Evolutionary conservation across 192 early-diverging fungal species (phyloP).

Genomic region (Pilaira anomala): DNA sequence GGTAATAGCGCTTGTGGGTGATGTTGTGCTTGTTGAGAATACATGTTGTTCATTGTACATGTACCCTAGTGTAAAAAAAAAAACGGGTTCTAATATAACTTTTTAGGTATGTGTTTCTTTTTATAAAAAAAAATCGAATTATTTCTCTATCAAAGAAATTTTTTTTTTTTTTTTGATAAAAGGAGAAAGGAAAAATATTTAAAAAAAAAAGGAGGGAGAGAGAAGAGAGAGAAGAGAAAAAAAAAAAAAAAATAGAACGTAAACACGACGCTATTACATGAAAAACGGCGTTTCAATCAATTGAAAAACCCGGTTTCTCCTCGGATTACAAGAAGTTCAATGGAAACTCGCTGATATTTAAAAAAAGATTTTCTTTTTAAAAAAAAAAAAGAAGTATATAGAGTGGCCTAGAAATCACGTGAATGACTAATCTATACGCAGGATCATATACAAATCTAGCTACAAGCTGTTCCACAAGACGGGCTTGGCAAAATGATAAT

Average conservation of each 20-base stretch:
- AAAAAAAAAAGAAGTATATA: no score
- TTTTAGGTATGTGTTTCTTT: background rate
- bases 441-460: no score
- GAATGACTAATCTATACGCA: no score
- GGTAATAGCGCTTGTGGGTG: background rate
- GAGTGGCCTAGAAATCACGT: no score
- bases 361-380: no score
- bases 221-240: background rate
- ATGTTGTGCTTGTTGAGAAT: background rate
- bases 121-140: background rate
- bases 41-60: conserved; percentile 9
- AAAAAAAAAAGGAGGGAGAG: background rate
- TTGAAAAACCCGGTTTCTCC: background rate
- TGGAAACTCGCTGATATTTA: no score
- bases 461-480: no score
- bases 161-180: conserved; percentile 1
- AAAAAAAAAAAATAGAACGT: background rate
- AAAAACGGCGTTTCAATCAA: background rate
- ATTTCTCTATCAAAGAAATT: conserved; percentile 1
- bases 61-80: background rate
- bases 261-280: background rate
- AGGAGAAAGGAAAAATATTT: background rate
- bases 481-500: no score
- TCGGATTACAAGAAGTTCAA: no score
- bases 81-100: no score